phyloP scores from a whole-genome alignment of 371 early-diverging fungal species.

The Actinomortierella wolfii region DNA sequence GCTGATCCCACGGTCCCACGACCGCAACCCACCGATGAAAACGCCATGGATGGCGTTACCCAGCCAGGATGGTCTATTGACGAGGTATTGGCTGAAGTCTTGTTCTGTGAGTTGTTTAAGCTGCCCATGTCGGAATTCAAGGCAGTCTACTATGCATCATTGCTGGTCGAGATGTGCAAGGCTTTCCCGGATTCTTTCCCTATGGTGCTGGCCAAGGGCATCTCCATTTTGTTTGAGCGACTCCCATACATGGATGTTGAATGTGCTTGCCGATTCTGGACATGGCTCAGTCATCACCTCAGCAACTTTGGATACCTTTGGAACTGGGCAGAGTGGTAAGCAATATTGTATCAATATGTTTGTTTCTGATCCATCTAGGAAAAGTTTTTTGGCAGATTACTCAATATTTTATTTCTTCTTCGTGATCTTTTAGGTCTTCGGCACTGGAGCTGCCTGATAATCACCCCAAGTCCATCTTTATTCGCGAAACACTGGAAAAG shows the following conservation, averaged over 20 bases:
- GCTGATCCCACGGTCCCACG: conserved; percentile 33
- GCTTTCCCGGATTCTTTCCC: conserved; percentile 70
- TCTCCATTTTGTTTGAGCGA: conserved; percentile 66
- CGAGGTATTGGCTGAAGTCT: conserved; percentile 37
- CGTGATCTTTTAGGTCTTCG: conserved; percentile 45
- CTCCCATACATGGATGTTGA: conserved; percentile 84
- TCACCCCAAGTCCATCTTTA: conserved; percentile 65
- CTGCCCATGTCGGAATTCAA: conserved; percentile 71
- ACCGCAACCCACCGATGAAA: conserved; percentile 14
- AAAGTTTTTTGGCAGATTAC: background rate
- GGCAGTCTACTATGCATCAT: conserved; percentile 79
- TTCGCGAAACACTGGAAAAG: conserved; percentile 84
- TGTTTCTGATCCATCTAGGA: no score
- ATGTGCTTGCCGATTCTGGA: conserved; percentile 77
- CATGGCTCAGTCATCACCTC: conserved; percentile 90
- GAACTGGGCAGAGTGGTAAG: conserved; percentile 90
- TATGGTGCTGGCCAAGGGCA: conserved; percentile 52
- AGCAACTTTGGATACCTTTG: conserved; percentile 92
- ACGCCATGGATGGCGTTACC: conserved; percentile 7
- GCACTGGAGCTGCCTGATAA: conserved; percentile 50
- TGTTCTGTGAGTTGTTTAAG: conserved; percentile 72
- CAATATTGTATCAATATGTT: no score
- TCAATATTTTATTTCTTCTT: conserved; percentile 2
- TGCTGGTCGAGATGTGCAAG: conserved; percentile 84
- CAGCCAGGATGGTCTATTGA: conserved; percentile 28